Evolutionary conservation across 345 rosid species (phyloP), one percentile per base, ranked within the genome.

Genomic region (Erodium maritimum): DNA sequence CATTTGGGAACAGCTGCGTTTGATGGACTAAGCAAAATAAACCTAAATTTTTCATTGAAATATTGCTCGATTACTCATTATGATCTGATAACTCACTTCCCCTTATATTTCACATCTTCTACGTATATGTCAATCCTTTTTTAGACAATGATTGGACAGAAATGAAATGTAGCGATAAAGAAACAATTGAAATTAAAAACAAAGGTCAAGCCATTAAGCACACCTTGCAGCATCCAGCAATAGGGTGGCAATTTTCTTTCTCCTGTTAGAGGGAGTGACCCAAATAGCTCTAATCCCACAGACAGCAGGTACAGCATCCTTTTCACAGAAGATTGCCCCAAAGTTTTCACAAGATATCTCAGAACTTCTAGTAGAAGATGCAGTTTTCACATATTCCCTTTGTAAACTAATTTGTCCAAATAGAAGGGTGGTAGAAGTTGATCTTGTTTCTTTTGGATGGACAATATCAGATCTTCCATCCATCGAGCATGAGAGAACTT

Each of bases 231-330:
- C 88, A 54, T 93, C 90, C 11, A 93, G 81, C 56, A 93, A 80
- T 19, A 46, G 73, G 24, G 73, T 81, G 9, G 96, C 99, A 58
- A 89, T 67, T 61, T 77, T 77, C 73, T 80, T 86, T 72, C 89
- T 81, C 77, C 96, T 79, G 70, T 85, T 83, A 50, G 79, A 76
- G 45, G 95, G 94, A 61, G 89, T 68, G 55, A 89, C 91, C 99
- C 99, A 89, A 42, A 89, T 72, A 3, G 90, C 99, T 77, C 99
- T 76, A 24, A 93, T 63, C 61, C 99, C 96, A 51, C 95, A 93
- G 18, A 75, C 51, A 69, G 81, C 89, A 0, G 73, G 63, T 62
- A 73, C 71, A 33, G 83, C 75, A 71, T 73, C 79, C 55, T 81
- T 75, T 61, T 80, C 83, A 63, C 86, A 86, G 23, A 73, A 61